Evolutionary conservation across 2,329 filamentous ascomycete species (phyloP), one percentile per base, ranked within the genome.

Genomic region (Scedosporium apiospermum): DNA sequence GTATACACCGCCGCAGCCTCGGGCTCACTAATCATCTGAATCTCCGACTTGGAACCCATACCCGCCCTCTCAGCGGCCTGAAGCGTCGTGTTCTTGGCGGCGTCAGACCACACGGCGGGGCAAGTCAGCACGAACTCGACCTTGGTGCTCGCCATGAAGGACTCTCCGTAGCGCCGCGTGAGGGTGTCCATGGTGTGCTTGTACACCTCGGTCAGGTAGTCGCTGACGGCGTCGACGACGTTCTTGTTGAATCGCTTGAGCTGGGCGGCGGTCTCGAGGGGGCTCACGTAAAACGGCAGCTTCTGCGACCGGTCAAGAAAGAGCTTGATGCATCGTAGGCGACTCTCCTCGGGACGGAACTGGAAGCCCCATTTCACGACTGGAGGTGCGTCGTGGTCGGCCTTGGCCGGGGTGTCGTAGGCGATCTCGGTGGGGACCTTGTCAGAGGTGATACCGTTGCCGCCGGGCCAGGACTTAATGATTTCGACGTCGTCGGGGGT

Each of bases 401-500:
- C 5, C n/a, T 58, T 26, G 46, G 46, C 27, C 27, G 21, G 69
- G 64, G 1, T 67, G 64, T 82, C 79, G 68, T 86, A 86, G 66
- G 88, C 87, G 62, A 93, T 88, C 72, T 93, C 89, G 14, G 89
- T 91, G 1, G 90, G 89, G 1, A 93, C 89, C 78, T 93, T 93
- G 77, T 93, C 89, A 42, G 88, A 91, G n/a, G 90, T 92, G 75
- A 93, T 91, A 68, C 89, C 89, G 70, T 93, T 92, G 30, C 88
- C 88, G 27, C 90, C 90, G 0, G 90, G 89, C 90, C 90, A 93
- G 14, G 84, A 88, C 77, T 91, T 92, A 77, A 93, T 91, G 69
- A 92, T 90, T 71, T 92, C 88, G 63, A 93, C 80, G 72, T 92
- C 89, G 72, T 93, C 89, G 12, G 89, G 89, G 1, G 86, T 90